These are phyloP conservation scores for Penicillium soppii DNA, from an alignment of 495 filamentous ascomycete species.

Conservation along the genomic window DNA sequence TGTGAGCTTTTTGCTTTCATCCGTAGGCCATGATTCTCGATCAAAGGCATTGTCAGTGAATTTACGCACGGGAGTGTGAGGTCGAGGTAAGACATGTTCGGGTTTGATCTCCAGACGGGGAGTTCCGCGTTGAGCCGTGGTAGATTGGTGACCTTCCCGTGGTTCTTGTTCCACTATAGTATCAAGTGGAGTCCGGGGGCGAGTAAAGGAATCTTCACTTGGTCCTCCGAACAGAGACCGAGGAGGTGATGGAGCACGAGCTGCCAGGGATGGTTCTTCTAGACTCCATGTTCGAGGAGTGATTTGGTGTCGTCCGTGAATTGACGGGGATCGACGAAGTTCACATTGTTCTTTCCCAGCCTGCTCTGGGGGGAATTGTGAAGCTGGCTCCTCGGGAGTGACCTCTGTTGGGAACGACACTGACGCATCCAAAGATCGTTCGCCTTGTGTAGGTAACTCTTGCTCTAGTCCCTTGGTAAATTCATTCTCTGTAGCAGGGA, in stretches of 20 bases:
- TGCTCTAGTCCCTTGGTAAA: slow-evolving; percentile 15
- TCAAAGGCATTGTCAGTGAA: slow-evolving; percentile 54
- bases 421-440: slow-evolving; percentile 18
- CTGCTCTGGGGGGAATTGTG: slow-evolving; percentile 17
- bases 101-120: slow-evolving; percentile 44
- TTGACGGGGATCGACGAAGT: slow-evolving; percentile 38
- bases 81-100: slow-evolving; percentile 43
- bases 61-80: slow-evolving; percentile 40
- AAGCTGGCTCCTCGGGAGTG: slow-evolving; percentile 45
- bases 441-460: slow-evolving; percentile 10
- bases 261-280: slow-evolving; percentile 27
- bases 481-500: slow-evolving; percentile 8
- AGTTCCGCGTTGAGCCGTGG: slow-evolving; percentile 31
- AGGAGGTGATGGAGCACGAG: slow-evolving; percentile 22
- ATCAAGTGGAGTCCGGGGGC: slow-evolving; percentile 40
- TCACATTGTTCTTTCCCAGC: slow-evolving; percentile 18
- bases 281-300: slow-evolving; percentile 32
- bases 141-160: slow-evolving; percentile 13
- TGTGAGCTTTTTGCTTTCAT: slow-evolving; percentile 40
- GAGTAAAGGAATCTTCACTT: slow-evolving; percentile 22
- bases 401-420: slow-evolving; percentile 40
- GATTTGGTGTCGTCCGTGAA: slow-evolving; percentile 35
- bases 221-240: slow-evolving; percentile 30
- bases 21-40: slow-evolving; percentile 49
- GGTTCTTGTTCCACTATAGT: slow-evolving; percentile 43